Evolutionary conservation across 2,329 filamentous ascomycete genomes (phyloP).

Genomic region (Fusarium begoniae): DNA sequence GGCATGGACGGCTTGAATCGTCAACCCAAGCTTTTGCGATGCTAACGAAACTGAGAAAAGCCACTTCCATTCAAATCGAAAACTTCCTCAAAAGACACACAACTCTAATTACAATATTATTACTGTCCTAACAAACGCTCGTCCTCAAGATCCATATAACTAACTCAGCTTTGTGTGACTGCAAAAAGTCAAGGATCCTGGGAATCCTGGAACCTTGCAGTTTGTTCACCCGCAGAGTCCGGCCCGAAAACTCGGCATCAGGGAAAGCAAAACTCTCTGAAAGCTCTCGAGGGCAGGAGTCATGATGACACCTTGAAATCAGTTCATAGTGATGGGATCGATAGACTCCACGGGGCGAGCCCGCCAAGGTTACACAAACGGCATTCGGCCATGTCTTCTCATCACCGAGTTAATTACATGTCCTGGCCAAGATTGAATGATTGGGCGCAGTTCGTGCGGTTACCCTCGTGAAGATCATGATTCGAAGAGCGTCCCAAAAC

Average conservation of each 20-base stretch:
- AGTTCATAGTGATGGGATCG: conserved; percentile 3
- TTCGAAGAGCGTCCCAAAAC: conserved; percentile 15
- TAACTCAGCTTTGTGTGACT: not conserved
- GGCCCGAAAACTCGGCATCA: conserved; percentile 65
- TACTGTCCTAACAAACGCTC: not conserved
- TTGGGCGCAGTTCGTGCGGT: conserved; percentile 2
- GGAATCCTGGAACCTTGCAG: conserved; percentile 54
- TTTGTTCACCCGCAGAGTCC: conserved; percentile 63
- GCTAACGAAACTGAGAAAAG: conserved; percentile 69
- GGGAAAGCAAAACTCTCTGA: conserved; percentile 62
- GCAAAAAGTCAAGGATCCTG: conserved; percentile 39
- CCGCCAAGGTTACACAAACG: not conserved
- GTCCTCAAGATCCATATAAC: not conserved
- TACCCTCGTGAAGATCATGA: conserved; percentile 5
- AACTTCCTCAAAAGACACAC: not conserved
- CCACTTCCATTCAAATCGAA: not conserved
- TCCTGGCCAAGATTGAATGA: not conserved
- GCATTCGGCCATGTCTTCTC: not conserved
- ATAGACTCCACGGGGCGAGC: not conserved
- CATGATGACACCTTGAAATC: conserved; percentile 60
- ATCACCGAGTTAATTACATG: not conserved
- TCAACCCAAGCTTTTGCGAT: conserved; percentile 63
- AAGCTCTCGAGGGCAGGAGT: conserved; percentile 59
- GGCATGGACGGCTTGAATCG: conserved; percentile 42
- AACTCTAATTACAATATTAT: not conserved